Conservation (phyloP, 495 filamentous ascomycete genomes). For the Sporormia fimetaria region DNA sequence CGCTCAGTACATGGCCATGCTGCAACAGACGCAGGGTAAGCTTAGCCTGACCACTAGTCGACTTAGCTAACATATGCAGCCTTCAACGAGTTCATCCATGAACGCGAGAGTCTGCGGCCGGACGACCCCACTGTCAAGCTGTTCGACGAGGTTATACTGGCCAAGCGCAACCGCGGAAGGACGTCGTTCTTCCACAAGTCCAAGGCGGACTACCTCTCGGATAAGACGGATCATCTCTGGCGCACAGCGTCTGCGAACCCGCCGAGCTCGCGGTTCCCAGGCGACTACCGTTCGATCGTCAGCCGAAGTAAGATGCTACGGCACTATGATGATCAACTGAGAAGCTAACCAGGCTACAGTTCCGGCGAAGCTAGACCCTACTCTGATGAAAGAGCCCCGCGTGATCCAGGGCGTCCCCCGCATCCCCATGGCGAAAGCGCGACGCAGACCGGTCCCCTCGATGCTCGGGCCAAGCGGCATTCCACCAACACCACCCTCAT, state of each 20-base stretch:
- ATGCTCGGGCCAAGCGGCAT: slow-evolving; percentile 23
- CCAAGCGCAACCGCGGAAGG: slow-evolving; percentile 79
- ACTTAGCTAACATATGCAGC: slow-evolving; percentile 35
- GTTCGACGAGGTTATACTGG: slow-evolving; percentile 91
- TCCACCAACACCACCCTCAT: slow-evolving; percentile 17
- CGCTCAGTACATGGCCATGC: slow-evolving; percentile 72
- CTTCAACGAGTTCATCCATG: slow-evolving; percentile 95
- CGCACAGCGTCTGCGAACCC: slow-evolving; percentile 72
- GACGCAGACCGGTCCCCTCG: slow-evolving; percentile 35
- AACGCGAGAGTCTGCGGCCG: slow-evolving; percentile 58
- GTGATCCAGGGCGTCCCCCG: slow-evolving; percentile 36
- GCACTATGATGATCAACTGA: not conserved
- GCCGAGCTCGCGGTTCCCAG: slow-evolving; percentile 59
- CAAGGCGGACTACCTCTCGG: slow-evolving; percentile 62
- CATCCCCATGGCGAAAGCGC: slow-evolving; percentile 30
- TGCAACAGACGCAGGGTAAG: slow-evolving; percentile 87
- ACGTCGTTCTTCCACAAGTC: slow-evolving; percentile 34
- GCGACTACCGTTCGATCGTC: slow-evolving; percentile 48
- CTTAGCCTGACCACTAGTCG: not conserved
- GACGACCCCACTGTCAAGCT: slow-evolving; percentile 65
- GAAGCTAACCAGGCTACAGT: slow-evolving; percentile 36
- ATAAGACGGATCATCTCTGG: slow-evolving; percentile 88
- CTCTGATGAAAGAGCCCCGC: slow-evolving; percentile 68
- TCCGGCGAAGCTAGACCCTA: slow-evolving; percentile 73
- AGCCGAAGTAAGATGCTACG: slow-evolving; percentile 43